phyloP scores from a whole-genome alignment of 352 stramenopile genomes.

The Phytopythium montanum region DNA sequence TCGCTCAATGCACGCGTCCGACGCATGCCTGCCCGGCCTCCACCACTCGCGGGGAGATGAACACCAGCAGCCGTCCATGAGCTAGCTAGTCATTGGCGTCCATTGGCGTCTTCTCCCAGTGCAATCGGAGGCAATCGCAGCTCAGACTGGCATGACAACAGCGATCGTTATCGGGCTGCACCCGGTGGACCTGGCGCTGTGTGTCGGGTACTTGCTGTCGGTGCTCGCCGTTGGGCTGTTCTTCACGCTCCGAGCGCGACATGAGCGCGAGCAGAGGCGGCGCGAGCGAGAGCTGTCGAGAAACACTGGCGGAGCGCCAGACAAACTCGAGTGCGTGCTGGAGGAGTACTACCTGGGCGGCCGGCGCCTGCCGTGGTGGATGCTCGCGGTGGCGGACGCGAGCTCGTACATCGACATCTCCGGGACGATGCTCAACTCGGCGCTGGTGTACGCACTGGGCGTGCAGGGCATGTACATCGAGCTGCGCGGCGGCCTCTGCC shows the following conservation, averaged over 20 bases:
- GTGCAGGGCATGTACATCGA: constrained; percentile 85
- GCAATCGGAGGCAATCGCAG: too few relatives aligned
- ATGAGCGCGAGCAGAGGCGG: constrained; percentile 16
- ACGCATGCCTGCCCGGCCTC: not conserved
- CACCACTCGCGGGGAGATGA: not conserved
- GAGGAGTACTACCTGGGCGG: constrained; percentile 77
- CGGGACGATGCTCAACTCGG: constrained; percentile 82
- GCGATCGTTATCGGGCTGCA: constrained; percentile 13
- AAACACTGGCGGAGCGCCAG: constrained; percentile 16
- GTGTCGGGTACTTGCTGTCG: constrained; percentile 60
- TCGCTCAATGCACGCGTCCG: not conserved
- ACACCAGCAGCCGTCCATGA: not conserved
- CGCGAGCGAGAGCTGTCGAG: constrained; percentile 6
- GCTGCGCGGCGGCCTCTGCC: constrained; percentile 68
- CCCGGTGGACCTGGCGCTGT: constrained; percentile 41
- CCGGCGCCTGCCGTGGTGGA: constrained; percentile 63
- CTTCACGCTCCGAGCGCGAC: constrained; percentile 57
- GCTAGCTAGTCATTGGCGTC: not conserved
- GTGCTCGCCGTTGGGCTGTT: constrained; percentile 60
- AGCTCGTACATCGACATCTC: constrained; percentile 86
- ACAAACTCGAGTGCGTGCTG: constrained; percentile 31
- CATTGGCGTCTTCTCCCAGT: not conserved
- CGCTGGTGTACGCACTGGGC: constrained; percentile 71
- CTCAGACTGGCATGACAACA: not conserved
- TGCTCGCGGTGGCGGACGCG: constrained; percentile 69